Evolutionary conservation across 2,329 filamentous ascomycete genomes (phyloP).

Genomic region (Corinectria fuckeliana): DNA sequence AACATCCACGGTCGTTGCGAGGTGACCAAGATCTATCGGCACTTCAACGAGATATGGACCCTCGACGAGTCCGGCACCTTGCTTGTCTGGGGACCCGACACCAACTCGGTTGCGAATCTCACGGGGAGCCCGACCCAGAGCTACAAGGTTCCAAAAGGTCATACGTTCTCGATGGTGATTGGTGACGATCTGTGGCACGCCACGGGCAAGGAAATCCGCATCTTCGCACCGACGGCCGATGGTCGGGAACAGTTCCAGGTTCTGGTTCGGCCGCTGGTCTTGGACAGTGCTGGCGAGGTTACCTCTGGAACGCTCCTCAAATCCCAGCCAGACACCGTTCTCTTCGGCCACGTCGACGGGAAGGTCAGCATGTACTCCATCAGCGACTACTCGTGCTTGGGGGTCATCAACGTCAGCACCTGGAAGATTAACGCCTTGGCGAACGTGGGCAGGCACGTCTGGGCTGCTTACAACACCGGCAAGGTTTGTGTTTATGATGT

Average conservation of each 20-base stretch:
- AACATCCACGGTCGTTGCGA: conserved; percentile 80
- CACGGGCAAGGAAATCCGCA: conserved; percentile 82
- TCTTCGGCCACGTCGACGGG: conserved; percentile 90
- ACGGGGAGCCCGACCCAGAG: conserved; percentile 73
- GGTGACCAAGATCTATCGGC: conserved; percentile 83
- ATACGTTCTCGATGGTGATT: conserved; percentile 89
- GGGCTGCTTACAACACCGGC: conserved; percentile 94
- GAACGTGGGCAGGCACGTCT: conserved; percentile 81
- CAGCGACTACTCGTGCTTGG: conserved; percentile 77
- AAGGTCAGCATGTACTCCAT: conserved; percentile 94
- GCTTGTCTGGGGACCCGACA: conserved; percentile 84
- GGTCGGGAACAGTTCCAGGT: conserved; percentile 77
- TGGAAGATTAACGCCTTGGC: conserved; percentile 94
- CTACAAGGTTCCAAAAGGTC: conserved; percentile 79
- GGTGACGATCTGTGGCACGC: conserved; percentile 88
- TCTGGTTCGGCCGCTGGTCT: conserved; percentile 71
- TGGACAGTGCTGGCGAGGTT: conserved; percentile 81
- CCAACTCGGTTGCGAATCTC: conserved; percentile 74
- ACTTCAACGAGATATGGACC: conserved; percentile 91
- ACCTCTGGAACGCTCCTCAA: conserved; percentile 81
- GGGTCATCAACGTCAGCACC: conserved; percentile 82
- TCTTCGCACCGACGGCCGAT: conserved; percentile 77
- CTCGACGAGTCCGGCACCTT: conserved; percentile 88
- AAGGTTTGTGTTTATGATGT: conserved; percentile 95
- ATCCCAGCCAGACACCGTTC: conserved; percentile 78